Conservation (phyloP, 2,329 filamentous ascomycete species). For the Scortechinia acanthostroma region DNA sequence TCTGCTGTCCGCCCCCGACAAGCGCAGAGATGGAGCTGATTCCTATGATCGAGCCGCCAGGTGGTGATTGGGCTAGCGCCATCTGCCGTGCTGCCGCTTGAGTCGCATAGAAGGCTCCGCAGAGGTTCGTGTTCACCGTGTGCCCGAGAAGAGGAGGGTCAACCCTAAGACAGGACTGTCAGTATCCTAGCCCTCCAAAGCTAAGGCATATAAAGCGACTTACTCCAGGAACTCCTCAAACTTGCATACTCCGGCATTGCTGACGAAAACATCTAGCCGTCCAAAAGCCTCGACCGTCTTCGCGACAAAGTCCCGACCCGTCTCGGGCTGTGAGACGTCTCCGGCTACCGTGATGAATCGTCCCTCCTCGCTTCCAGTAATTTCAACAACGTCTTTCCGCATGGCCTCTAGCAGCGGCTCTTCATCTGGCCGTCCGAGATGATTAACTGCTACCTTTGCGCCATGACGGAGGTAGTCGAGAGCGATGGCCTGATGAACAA, state of each 20-base stretch:
- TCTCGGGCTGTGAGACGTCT: slow-evolving; percentile 55
- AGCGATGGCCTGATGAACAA: slow-evolving; percentile 48
- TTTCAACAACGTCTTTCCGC: slow-evolving; percentile 19
- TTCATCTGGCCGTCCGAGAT: slow-evolving; percentile 33
- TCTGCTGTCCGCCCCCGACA: slow-evolving; percentile 55
- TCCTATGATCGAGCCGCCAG: slow-evolving; percentile 56
- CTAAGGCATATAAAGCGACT: neutral
- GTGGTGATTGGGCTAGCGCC: slow-evolving; percentile 33
- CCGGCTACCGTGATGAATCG: slow-evolving; percentile 46
- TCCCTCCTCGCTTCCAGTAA: slow-evolving; percentile 31
- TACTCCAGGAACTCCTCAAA: slow-evolving; percentile 63
- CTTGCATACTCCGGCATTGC: slow-evolving; percentile 61
- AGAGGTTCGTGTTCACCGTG: slow-evolving; percentile 55
- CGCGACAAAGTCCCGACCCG: slow-evolving; percentile 46
- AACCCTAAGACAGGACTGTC: slow-evolving; percentile 14
- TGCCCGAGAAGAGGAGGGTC: slow-evolving; percentile 48
- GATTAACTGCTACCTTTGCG: slow-evolving; percentile 55
- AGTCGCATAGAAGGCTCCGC: slow-evolving; percentile 58
- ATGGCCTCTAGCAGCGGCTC: slow-evolving; percentile 16
- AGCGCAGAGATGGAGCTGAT: slow-evolving; percentile 50
- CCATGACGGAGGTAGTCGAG: slow-evolving; percentile 56
- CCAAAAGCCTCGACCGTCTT: slow-evolving; percentile 42
- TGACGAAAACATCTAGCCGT: slow-evolving; percentile 50
- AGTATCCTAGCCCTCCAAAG: neutral
- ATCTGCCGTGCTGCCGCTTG: slow-evolving; percentile 62